Conservation (phyloP, 768 basidiomycete species). For the Crepidotus variabilis region DNA sequence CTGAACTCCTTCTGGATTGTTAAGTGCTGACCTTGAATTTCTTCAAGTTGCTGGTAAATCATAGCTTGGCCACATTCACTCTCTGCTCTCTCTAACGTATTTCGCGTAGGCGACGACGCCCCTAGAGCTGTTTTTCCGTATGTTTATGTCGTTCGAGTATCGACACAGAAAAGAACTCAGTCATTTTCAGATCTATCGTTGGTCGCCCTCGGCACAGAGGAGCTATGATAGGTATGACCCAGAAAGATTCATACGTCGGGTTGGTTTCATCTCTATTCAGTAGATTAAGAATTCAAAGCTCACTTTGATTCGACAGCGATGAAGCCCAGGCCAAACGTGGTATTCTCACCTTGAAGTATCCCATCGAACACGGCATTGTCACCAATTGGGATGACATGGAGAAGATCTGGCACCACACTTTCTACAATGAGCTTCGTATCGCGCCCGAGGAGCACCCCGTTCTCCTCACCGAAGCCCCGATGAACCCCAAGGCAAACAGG, state of each 20-base stretch:
- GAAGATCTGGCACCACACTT: constrained; percentile 98
- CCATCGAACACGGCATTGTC: constrained; percentile 91
- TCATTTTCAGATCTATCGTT: constrained; percentile 74
- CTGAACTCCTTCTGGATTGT: constrained; percentile 6
- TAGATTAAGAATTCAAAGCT: background rate
- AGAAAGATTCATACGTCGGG: constrained; percentile 97
- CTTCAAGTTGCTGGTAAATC: constrained; percentile 59
- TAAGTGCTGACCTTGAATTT: constrained; percentile 17
- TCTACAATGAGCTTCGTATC: constrained; percentile 93
- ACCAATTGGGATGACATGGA: constrained; percentile 99
- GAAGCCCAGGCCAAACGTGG: constrained; percentile 64
- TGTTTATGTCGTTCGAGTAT: constrained; percentile 28
- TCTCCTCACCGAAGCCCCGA: constrained; percentile 85
- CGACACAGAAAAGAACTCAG: background rate
- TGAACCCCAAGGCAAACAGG: constrained; percentile 90
- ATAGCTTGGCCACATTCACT: constrained; percentile 3
- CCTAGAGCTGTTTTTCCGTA: constrained; percentile 95
- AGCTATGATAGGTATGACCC: constrained; percentile 96
- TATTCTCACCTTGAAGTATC: constrained; percentile 90
- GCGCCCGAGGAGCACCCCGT: constrained; percentile 92
- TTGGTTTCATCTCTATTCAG: constrained; percentile 30
- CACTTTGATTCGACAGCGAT: constrained; percentile 17
- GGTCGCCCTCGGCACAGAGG: constrained; percentile 93
- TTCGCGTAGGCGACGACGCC: constrained; percentile 73
- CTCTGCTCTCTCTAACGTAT: constrained; percentile 13